Evolutionary conservation across 371 early-diverging fungal genomes (phyloP).

Genomic region (Rhizopus arrhizus): DNA sequence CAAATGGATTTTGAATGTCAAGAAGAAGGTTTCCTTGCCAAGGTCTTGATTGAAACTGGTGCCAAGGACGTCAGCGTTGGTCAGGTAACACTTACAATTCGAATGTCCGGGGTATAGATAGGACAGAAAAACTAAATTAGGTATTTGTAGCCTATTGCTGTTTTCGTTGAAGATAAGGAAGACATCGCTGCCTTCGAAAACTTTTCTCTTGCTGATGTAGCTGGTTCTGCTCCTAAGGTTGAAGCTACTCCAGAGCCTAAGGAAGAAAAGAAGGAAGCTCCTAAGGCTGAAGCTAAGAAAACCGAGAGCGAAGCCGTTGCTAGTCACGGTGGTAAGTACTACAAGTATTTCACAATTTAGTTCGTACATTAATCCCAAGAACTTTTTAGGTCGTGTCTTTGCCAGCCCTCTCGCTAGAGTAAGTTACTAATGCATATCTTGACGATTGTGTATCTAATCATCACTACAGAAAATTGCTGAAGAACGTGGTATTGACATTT

Average conservation of each 20-base stretch:
- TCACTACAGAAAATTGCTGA: conserved; percentile 72
- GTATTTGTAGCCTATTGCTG: conserved; percentile 80
- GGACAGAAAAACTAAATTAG: no score
- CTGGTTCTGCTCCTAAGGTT: conserved; percentile 35
- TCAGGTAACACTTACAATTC: conserved; percentile 43
- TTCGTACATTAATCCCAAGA: neutral
- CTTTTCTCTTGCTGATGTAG: conserved; percentile 65
- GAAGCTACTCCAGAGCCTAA: neutral
- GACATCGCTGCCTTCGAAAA: conserved; percentile 87
- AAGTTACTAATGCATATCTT: conserved; percentile 18
- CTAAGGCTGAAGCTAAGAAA: conserved; percentile 11
- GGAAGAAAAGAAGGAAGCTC: neutral
- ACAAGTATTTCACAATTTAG: neutral
- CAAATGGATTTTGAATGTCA: conserved; percentile 99
- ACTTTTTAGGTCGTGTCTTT: conserved; percentile 24
- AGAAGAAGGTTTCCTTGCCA: conserved; percentile 96
- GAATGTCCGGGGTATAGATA: no score
- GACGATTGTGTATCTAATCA: conserved; percentile 13
- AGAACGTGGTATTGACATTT: conserved; percentile 79
- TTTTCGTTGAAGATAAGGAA: conserved; percentile 88
- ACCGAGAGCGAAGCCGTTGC: conserved; percentile 23
- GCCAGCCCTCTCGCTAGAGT: conserved; percentile 87
- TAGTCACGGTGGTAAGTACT: conserved; percentile 20
- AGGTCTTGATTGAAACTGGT: conserved; percentile 84
- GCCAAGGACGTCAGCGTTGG: conserved; percentile 85